Evolutionary conservation across 352 stramenopile species (phyloP).

Genomic region (Ophiocytium majus): DNA sequence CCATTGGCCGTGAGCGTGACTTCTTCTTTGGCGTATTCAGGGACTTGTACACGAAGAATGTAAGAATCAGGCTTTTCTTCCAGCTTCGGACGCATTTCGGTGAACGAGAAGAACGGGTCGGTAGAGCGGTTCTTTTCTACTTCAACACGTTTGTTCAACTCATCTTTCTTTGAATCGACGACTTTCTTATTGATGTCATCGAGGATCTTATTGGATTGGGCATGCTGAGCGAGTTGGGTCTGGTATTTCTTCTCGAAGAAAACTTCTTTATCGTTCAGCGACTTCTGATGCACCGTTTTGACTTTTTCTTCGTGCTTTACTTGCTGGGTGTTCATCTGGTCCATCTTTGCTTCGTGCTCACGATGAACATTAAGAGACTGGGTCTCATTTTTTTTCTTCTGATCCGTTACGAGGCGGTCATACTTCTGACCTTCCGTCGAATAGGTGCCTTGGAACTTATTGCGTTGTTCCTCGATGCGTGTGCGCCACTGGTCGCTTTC

Average conservation of each 20-base stretch:
- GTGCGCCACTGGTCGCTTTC: not conserved
- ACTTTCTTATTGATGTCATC: not conserved
- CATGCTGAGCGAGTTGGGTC: not conserved
- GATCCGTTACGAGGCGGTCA: not conserved
- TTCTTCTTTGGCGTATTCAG: not conserved
- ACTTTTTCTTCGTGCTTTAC: not conserved
- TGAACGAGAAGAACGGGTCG: not conserved
- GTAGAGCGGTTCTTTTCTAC: not conserved
- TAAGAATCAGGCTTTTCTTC: not conserved
- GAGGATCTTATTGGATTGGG: not conserved
- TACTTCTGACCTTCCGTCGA: not conserved
- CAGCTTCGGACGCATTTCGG: not conserved
- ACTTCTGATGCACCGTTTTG: not conserved
- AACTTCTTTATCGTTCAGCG: not conserved
- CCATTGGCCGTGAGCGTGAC: not conserved
- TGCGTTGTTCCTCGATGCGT: not conserved
- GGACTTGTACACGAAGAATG: not conserved
- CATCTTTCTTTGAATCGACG: not conserved
- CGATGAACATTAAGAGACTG: not conserved
- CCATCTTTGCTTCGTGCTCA: not conserved
- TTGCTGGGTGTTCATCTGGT: not conserved
- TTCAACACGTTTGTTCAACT: not conserved
- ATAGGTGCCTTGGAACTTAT: not conserved
- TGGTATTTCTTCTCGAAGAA: slow-evolving; percentile 10
- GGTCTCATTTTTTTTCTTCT: not conserved